Percentiles rank a stretch among this genome's conserved stretches.
Conservation (phyloP, 169 alveolate species). For the Cryptosporidium sp. region DNA sequence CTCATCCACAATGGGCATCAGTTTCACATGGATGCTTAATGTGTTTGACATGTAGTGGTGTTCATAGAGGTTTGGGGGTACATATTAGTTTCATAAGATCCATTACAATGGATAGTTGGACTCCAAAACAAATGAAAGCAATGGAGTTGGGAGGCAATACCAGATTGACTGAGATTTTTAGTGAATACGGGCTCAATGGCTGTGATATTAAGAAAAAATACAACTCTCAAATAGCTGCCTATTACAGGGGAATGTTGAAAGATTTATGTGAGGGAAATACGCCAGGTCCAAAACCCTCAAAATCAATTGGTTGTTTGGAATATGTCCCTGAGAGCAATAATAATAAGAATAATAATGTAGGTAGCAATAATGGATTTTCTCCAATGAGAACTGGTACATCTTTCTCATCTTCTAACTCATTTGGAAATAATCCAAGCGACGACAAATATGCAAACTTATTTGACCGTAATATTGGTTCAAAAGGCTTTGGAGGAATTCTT, state of each 20-base stretch:
- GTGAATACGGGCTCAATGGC: slow-evolving; percentile 75
- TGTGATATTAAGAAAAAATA: slow-evolving; percentile 74
- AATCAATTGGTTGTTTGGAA: slow-evolving; percentile 43
- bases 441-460: slow-evolving; percentile 45
- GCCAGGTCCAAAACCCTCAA: slow-evolving; percentile 54
- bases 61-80: slow-evolving; percentile 92
- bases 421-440: not conserved
- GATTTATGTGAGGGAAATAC: slow-evolving; percentile 75
- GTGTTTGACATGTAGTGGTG: slow-evolving; percentile 94
- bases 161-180: slow-evolving; percentile 81
- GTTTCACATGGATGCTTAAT: slow-evolving; percentile 94
- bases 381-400: not conserved
- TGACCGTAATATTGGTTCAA: slow-evolving; percentile 38
- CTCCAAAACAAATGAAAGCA: slow-evolving; percentile 87
- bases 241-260: slow-evolving; percentile 78
- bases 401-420: slow-evolving; percentile 11
- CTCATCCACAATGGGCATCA: slow-evolving; percentile 96
- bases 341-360: not conserved
- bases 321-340: slow-evolving; percentile 19
- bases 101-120: slow-evolving; percentile 94
- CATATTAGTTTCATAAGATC: slow-evolving; percentile 93
- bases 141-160: slow-evolving; percentile 90
- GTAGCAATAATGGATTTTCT: not conserved
- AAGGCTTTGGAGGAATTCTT: slow-evolving; percentile 43
- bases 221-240: slow-evolving; percentile 78